Evolutionary conservation across 1,284 basidiomycete genomes (phyloP).

Genomic region (Rhodotorula sp.): DNA sequence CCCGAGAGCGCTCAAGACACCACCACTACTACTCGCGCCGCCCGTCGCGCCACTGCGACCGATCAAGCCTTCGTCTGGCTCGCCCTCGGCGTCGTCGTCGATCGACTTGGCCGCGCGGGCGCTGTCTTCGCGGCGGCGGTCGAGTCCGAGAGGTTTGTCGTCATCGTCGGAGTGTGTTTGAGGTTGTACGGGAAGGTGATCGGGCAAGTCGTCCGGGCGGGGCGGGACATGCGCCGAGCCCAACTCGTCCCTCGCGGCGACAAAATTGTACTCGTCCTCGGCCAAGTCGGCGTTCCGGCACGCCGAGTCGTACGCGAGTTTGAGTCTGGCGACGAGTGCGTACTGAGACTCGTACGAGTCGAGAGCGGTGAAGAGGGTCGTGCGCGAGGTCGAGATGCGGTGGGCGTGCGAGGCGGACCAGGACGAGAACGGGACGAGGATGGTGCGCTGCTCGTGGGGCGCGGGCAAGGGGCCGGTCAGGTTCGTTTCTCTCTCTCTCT

Average conservation of each 20-base stretch:
- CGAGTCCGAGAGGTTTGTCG: neutral
- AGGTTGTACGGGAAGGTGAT: neutral
- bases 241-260: slow-evolving; percentile 11
- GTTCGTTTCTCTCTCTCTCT: neutral
- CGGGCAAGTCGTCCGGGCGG: neutral
- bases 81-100: neutral
- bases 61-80: neutral
- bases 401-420: slow-evolving; percentile 35
- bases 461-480: too few species aligned
- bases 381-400: slow-evolving; percentile 17
- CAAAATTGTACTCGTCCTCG: slow-evolving; percentile 37
- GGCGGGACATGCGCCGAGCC: neutral
- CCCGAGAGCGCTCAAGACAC: slow-evolving; percentile 26
- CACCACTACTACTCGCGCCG: neutral
- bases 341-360: slow-evolving; percentile 17
- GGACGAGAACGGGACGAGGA: slow-evolving; percentile 31
- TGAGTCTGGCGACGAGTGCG: slow-evolving; percentile 8
- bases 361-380: slow-evolving; percentile 16
- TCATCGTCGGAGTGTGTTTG: too few species aligned
- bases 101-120: neutral
- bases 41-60: slow-evolving; percentile 11
- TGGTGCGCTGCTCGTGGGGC: slow-evolving; percentile 11
- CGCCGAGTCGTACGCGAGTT: slow-evolving; percentile 26
- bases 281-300: slow-evolving; percentile 24
- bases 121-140: neutral